Evolutionary conservation across 768 basidiomycete species (phyloP), one percentile per base, ranked within the genome.

Genomic region (Phlebiopsis gigantea): DNA sequence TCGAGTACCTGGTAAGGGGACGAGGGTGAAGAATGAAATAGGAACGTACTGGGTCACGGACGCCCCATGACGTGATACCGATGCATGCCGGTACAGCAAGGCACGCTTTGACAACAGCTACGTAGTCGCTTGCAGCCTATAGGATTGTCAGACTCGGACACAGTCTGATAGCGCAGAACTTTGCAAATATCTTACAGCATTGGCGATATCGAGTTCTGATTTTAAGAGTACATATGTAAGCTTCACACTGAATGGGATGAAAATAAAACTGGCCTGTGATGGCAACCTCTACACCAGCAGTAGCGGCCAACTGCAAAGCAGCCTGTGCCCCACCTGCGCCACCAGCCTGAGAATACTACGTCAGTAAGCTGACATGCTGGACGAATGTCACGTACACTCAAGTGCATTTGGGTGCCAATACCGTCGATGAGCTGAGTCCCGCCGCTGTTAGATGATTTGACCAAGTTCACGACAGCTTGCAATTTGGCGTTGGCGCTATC

Each of bases 41-140:
- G 52, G 34, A 1, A 65, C 71, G 49, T 55, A 75, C 77, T 46
- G 67, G 65, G 61, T 80, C 78, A 62, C 73, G 71, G 42, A 79
- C 75, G 63, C 77, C 77, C 78, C 77, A 80, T 46, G 69, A 71
- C 28, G 79, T 79, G 65, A 80, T 77, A n/a, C 73, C 70, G 25
- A 77, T 71, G 62, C 79, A 80, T 17, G 61, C 58, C 1, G 75
- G 65, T 9, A 72, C 71, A 28, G 66, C 67, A 46, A 79, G 60
- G 63, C 79, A 81, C 6, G 79, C 79, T 28, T 74, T 74, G 21
- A 72, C 72, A 43, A 79, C 79, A 1, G 69, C 66, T 25, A 63
- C 66, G 62, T 80, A 80, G 65, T 80, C 79, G 50, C 67, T 73
- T n/a, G 73, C 48, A 0, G 66, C 34, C 34, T 39, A 17, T 6